These are phyloP conservation scores for Zhuliangozyma blackwelliae DNA, from an alignment of 1,139 yeast genomes.

Conservation along the genomic window DNA sequence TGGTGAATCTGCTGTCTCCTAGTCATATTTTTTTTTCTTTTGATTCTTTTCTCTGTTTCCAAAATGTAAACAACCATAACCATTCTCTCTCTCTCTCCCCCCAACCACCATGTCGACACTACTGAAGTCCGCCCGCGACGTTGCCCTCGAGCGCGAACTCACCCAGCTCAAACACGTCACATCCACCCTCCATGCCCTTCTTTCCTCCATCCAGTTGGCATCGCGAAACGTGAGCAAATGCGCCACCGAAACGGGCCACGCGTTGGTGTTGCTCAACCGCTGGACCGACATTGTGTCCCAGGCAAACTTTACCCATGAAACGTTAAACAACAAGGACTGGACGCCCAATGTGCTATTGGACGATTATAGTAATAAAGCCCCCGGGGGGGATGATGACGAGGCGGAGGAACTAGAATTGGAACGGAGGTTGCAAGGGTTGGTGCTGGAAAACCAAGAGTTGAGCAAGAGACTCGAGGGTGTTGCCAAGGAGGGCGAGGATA, in stretches of 20 bases:
- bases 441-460: constrained; percentile 27
- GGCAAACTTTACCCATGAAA: constrained; percentile 39
- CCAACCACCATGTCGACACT: background rate
- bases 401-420: constrained; percentile 23
- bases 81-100: too few species aligned
- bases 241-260: constrained; percentile 29
- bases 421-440: constrained; percentile 21
- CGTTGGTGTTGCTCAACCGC: constrained; percentile 37
- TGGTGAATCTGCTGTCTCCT: background rate
- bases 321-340: constrained; percentile 33
- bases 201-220: constrained; percentile 25
- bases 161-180: constrained; percentile 32
- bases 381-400: constrained; percentile 17
- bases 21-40: background rate
- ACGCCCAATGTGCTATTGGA: constrained; percentile 21
- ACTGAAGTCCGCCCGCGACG: constrained; percentile 25
- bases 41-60: too few species aligned
- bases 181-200: constrained; percentile 24
- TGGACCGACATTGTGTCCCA: constrained; percentile 47
- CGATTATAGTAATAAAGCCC: too few species aligned
- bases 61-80: too few species aligned
- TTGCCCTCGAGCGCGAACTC: constrained; percentile 37
- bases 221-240: constrained; percentile 25
- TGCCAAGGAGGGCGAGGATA: constrained; percentile 15
- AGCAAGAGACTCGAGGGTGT: constrained; percentile 11